Percentiles rank a stretch among this genome's conserved stretches.
Evolutionary conservation across 768 basidiomycete species (phyloP).

Genomic region (Collybia sordida): DNA sequence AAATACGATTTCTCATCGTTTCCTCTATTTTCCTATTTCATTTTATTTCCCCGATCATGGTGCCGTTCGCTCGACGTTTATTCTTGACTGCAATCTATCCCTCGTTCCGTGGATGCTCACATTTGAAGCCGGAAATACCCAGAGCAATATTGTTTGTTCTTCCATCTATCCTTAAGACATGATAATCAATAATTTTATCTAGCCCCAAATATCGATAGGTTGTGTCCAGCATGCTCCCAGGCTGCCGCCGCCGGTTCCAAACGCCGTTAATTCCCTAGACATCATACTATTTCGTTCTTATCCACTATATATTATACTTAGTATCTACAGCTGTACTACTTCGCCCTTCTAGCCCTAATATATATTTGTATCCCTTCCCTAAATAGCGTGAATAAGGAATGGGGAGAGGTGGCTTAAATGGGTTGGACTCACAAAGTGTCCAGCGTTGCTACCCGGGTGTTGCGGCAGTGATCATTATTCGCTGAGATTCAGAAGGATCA

Average conservation of each 20-base stretch:
- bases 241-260: constrained; percentile 11
- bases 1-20: constrained; percentile 3
- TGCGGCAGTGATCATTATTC: too few species aligned
- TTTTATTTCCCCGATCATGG: not conserved
- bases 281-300: not conserved
- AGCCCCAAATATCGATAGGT: constrained; percentile 43
- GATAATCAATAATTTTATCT: not conserved
- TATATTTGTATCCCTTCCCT: too few species aligned
- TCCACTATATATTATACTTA: not conserved
- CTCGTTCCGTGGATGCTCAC: not conserved
- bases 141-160: constrained; percentile 43
- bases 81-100: not conserved
- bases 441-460: too few species aligned
- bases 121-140: constrained; percentile 25
- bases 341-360: too few species aligned
- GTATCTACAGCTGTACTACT: too few species aligned
- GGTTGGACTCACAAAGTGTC: too few species aligned
- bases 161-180: not conserved
- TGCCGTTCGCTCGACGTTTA: not conserved
- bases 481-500: too few species aligned
- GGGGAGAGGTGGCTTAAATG: too few species aligned
- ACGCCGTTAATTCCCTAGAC: not conserved
- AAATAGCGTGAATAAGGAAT: too few species aligned
- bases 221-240: constrained; percentile 40
- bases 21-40: constrained; percentile 4